Base-by-base conservation (phyloP, 192 early-diverging fungal species). In the Chytriomyces sp. region DNA sequence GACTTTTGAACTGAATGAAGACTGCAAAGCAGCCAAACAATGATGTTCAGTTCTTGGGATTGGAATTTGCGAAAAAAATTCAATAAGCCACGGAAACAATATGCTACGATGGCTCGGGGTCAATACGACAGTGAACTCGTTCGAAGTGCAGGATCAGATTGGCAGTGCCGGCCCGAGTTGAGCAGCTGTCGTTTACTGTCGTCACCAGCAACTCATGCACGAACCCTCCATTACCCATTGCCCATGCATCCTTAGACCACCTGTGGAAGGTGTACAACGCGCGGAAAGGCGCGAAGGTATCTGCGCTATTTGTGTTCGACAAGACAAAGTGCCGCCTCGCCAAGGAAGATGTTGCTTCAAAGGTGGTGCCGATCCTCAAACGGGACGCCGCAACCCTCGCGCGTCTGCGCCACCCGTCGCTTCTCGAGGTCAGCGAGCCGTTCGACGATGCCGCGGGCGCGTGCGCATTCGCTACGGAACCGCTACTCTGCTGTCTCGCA, bases 391-490 rank as follows among this genome's bases (percentile, higher is more conserved):
- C 22, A 34, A 75, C 54, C 32, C 41, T 69, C 37, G 26, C 91
- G 19, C 85, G 90, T 19, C 73, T 94, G 54, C 84, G 93, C 52
- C 93, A 94, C 72, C 93, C 93, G 12, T 84, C 84, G 31, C 79
- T 94, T 56, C 70, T 94, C 33, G 88, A 90, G 68, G 86, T 93
- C 33, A 84, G 89, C 5, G 93, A 93, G 64, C 88, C 92, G 3
- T 72, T 92, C 19, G 34, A 28, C 8, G 69, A 71, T 7, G 85
- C 87, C 33, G 89, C 91, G 62, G 85, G 88, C 4, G 78, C 85
- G 0, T 80, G 91, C 32, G 85, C 85, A 65, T 94, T 94, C 84
- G 92, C 87, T 4, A 91, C 91, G 0, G 93, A 94, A 59, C 92
- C 86, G 0, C 78, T 94, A 4, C 54, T 85, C 17, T 85, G 82